A percentile compares a stretch with the other conserved stretches of the same genome.
phyloP scores from a whole-genome alignment of 2,329 filamentous ascomycete species.

The Hymenoscyphus repandus region DNA sequence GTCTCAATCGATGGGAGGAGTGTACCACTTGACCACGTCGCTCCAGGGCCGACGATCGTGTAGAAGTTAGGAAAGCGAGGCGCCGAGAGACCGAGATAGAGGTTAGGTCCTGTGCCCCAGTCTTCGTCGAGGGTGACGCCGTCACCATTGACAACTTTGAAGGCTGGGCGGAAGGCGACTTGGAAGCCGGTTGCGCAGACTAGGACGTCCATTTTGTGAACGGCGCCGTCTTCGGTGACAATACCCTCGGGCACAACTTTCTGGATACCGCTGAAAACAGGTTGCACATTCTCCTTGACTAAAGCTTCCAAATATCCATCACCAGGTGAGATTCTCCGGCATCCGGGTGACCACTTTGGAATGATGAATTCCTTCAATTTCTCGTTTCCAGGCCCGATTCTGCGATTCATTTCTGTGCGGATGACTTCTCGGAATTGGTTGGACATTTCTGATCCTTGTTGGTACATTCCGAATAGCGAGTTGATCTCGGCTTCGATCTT shows the following conservation, averaged over 20 bases:
- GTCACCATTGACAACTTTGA: slow-evolving; percentile 25
- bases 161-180: slow-evolving; percentile 27
- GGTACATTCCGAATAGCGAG: slow-evolving; percentile 38
- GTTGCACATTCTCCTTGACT: slow-evolving; percentile 39
- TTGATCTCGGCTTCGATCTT: slow-evolving; percentile 40
- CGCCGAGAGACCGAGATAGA: slow-evolving; percentile 22
- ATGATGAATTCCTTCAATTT: slow-evolving; percentile 38
- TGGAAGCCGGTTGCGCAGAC: slow-evolving; percentile 33
- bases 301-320: slow-evolving; percentile 40
- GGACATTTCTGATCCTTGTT: slow-evolving; percentile 36
- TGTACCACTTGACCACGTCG: slow-evolving; percentile 41
- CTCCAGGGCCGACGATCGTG: slow-evolving; percentile 30
- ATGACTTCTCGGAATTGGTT: slow-evolving; percentile 36
- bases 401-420: slow-evolving; percentile 38
- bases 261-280: slow-evolving; percentile 27
- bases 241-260: slow-evolving; percentile 41
- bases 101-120: slow-evolving; percentile 13
- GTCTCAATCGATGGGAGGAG: slow-evolving; percentile 41
- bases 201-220: slow-evolving; percentile 31
- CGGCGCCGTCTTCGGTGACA: slow-evolving; percentile 36
- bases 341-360: slow-evolving; percentile 39
- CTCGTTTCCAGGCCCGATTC: slow-evolving; percentile 38
- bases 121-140: slow-evolving; percentile 23
- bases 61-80: slow-evolving; percentile 22
- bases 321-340: slow-evolving; percentile 36